Conservation (phyloP, 495 filamentous ascomycete genomes). For the Annulohypoxylon moriforme region DNA sequence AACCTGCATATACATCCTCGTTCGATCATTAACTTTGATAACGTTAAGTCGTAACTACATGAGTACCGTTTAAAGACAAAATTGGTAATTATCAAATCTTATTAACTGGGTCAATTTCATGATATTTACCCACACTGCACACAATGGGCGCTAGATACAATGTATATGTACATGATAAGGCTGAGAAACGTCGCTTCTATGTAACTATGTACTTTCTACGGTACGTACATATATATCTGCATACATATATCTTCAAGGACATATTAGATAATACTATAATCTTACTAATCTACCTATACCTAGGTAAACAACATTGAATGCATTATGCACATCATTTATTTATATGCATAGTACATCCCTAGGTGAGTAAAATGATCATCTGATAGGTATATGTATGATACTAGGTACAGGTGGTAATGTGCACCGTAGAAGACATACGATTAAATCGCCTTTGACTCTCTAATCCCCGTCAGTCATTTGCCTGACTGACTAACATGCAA, state of each 20-base stretch:
- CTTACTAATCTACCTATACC: too few relatives aligned
- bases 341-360: not conserved
- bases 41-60: not conserved
- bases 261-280: too few relatives aligned
- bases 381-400: not conserved
- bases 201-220: too few relatives aligned
- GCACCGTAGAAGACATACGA: too few relatives aligned
- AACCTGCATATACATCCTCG: constrained; percentile 17
- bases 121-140: not conserved
- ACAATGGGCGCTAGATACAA: not conserved
- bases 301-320: too few relatives aligned
- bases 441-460: not conserved
- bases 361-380: too few relatives aligned
- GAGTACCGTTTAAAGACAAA: not conserved
- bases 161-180: too few relatives aligned
- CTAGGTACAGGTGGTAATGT: too few relatives aligned
- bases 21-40: constrained; percentile 24
- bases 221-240: too few relatives aligned
- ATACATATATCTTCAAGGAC: too few relatives aligned
- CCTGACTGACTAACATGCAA: not conserved
- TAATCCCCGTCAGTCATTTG: not conserved
- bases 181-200: too few relatives aligned
- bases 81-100: constrained; percentile 20
- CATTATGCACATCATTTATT: too few relatives aligned
- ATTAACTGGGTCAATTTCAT: constrained; percentile 16